These are phyloP conservation scores for Candida alai DNA, from an alignment of 805 yeast species.

Conservation along the genomic window DNA sequence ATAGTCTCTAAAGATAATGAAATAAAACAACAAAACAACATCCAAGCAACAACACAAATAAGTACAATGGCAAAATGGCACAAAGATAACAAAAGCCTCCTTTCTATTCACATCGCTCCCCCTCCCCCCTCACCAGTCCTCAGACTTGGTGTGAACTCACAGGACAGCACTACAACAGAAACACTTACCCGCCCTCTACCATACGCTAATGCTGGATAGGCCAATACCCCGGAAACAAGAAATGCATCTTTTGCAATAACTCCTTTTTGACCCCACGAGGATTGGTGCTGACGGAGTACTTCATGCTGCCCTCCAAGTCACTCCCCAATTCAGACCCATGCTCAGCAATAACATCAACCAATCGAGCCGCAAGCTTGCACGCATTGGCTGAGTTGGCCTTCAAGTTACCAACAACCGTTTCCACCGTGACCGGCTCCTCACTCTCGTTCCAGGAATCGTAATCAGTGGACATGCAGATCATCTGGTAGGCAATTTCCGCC, in stretches of 20 bases:
- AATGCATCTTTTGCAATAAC: constrained; percentile 76
- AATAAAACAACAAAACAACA: no score
- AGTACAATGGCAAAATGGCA: no score
- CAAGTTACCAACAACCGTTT: constrained; percentile 88
- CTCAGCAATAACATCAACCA: constrained; percentile 63
- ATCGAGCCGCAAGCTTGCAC: constrained; percentile 62
- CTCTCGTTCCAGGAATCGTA: constrained; percentile 97
- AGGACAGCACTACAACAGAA: no score
- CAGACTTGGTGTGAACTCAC: no score
- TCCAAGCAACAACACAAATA: no score
- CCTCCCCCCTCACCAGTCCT: no score
- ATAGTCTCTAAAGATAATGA: no score
- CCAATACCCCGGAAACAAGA: constrained; percentile 90
- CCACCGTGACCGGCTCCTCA: constrained; percentile 97
- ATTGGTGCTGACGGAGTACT: constrained; percentile 74
- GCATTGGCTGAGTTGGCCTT: constrained; percentile 88
- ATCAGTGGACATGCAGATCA: constrained; percentile 98
- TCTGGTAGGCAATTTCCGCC: constrained; percentile 94
- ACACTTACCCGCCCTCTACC: background rate
- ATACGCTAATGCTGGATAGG: constrained; percentile 1
- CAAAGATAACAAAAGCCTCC: no score
- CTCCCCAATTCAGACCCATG: constrained; percentile 59
- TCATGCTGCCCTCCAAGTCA: constrained; percentile 71
- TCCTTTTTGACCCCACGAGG: constrained; percentile 69
- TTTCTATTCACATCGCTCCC: no score